Evolutionary conservation across 1,284 basidiomycete genomes (phyloP).

Genomic region (Macrocybe sp.): DNA sequence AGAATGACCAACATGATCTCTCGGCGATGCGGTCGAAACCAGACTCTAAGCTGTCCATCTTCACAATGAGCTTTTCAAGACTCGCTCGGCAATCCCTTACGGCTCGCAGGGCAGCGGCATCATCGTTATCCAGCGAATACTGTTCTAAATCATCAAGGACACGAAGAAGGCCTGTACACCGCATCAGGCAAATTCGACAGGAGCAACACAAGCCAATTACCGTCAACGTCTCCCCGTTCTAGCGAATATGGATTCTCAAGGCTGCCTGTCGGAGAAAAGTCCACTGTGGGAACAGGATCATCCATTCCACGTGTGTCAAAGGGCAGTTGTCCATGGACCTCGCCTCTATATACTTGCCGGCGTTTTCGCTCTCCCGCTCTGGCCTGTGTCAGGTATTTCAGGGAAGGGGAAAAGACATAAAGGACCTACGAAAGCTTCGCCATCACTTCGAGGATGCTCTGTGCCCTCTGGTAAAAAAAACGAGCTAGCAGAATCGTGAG

Average conservation of each 20-base stretch:
- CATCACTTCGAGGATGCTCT: slow-evolving; percentile 78
- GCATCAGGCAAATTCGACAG: slow-evolving; percentile 2
- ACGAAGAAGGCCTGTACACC: slow-evolving; percentile 48
- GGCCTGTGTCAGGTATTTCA: slow-evolving; percentile 8
- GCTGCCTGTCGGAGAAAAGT: slow-evolving; percentile 65
- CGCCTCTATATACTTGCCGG: slow-evolving; percentile 72
- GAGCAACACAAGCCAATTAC: slow-evolving; percentile 30
- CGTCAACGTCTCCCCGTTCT: slow-evolving; percentile 67
- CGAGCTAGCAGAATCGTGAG: slow-evolving; percentile 38
- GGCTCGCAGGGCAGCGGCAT: slow-evolving; percentile 45
- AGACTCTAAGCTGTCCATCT: slow-evolving; percentile 72
- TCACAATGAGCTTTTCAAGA: slow-evolving; percentile 63
- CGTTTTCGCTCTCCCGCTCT: slow-evolving; percentile 73
- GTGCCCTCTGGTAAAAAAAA: slow-evolving; percentile 76
- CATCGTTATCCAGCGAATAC: slow-evolving; percentile 39
- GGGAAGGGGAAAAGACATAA: not conserved
- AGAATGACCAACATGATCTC: slow-evolving; percentile 55
- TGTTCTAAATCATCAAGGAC: slow-evolving; percentile 64
- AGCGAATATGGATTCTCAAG: slow-evolving; percentile 55
- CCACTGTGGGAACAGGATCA: slow-evolving; percentile 69
- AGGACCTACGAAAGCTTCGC: slow-evolving; percentile 69
- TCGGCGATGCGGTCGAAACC: slow-evolving; percentile 81
- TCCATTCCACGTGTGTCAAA: slow-evolving; percentile 76
- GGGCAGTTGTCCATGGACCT: slow-evolving; percentile 76
- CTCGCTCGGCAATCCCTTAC: slow-evolving; percentile 55